Evolutionary conservation across 1,284 basidiomycete genomes (phyloP).

Genomic region (Schizophyllum commune): DNA sequence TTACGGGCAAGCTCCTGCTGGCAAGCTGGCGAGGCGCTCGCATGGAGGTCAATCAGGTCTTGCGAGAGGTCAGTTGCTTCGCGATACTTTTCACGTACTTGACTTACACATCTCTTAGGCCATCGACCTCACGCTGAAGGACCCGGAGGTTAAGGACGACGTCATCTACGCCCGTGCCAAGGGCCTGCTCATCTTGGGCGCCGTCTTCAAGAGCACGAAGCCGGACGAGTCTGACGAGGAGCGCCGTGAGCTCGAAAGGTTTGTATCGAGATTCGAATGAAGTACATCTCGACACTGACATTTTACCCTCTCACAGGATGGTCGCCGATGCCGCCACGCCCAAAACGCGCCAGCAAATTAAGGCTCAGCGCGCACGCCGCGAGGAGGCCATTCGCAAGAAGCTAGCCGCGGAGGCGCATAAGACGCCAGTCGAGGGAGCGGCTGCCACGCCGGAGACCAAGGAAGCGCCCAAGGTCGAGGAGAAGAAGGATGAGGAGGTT

Average conservation of each 20-base stretch:
- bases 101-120: conserved; percentile 33
- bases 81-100: not conserved
- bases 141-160: conserved; percentile 62
- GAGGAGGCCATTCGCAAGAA: not conserved
- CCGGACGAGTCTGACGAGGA: conserved; percentile 91
- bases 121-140: conserved; percentile 76
- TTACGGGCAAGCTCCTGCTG: conserved; percentile 90
- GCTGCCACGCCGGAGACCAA: not conserved
- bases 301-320: conserved; percentile 36
- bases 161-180: conserved; percentile 77
- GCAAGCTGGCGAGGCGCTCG: conserved; percentile 94
- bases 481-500: not conserved
- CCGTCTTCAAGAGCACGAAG: conserved; percentile 75
- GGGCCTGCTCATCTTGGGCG: conserved; percentile 77
- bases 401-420: not conserved
- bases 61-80: conserved; percentile 49
- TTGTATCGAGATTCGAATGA: conserved; percentile 11
- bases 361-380: not conserved
- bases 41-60: conserved; percentile 84
- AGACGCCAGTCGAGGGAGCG: not conserved
- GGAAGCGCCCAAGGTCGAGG: not conserved
- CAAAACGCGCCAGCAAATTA: conserved; percentile 42
- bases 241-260: conserved; percentile 87
- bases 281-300: not conserved
- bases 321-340: conserved; percentile 64